Evolutionary conservation across 805 yeast species (phyloP).

Genomic region (Metschnikowia aberdeeniae): DNA sequence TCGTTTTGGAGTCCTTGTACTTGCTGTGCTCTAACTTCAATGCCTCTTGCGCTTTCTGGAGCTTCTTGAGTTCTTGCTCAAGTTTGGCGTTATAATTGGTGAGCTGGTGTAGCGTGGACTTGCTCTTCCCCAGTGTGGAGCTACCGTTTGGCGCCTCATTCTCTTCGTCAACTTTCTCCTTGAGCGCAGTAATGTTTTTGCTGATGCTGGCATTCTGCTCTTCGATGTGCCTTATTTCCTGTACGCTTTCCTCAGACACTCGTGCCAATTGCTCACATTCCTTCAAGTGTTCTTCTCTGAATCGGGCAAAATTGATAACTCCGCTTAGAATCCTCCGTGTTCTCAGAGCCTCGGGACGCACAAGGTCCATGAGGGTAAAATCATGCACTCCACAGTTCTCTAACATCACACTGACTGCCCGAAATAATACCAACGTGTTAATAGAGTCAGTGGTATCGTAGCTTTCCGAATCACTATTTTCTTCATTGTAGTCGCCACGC

Average conservation of each 20-base stretch:
- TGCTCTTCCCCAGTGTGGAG: conserved; percentile 23
- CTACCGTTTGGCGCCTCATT: conserved; percentile 34
- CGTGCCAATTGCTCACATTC: conserved; percentile 64
- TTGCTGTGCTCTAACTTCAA: conserved; percentile 57
- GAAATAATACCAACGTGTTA: conserved; percentile 50
- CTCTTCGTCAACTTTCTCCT: conserved; percentile 28
- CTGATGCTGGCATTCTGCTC: conserved; percentile 16
- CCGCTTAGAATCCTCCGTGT: conserved; percentile 70
- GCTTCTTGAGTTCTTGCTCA: conserved; percentile 57
- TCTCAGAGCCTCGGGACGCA: conserved; percentile 71
- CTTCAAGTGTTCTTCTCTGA: conserved; percentile 69
- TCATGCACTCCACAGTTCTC: conserved; percentile 74
- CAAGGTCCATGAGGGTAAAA: conserved; percentile 67
- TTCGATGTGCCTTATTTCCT: conserved; percentile 31
- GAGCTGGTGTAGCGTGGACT: conserved; percentile 36
- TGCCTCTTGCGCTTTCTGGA: conserved; percentile 60
- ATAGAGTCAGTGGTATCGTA: conserved; percentile 31
- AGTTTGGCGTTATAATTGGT: conserved; percentile 48
- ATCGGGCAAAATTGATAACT: conserved; percentile 79
- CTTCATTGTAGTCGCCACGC: conserved; percentile 5
- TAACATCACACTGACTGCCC: conserved; percentile 59
- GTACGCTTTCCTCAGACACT: conserved; percentile 48
- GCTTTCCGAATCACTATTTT: conserved; percentile 15
- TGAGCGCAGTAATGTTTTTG: conserved; percentile 8
- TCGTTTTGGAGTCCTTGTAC: conserved; percentile 61